Conservation (phyloP, 2,329 filamentous ascomycete species). For the Helotiales sp. region DNA sequence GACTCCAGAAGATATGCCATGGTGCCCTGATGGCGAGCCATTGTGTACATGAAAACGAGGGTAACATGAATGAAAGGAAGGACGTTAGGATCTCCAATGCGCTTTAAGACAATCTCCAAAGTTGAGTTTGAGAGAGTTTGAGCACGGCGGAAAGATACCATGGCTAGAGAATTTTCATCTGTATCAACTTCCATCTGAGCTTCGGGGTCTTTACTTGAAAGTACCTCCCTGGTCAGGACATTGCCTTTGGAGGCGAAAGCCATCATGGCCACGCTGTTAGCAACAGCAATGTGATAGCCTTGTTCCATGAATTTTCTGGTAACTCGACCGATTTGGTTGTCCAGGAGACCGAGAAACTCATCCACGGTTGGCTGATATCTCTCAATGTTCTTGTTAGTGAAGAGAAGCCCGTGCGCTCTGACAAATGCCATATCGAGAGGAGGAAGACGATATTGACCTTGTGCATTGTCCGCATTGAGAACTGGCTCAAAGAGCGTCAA, state of each 20-base stretch:
- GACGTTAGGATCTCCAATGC: slow-evolving; percentile 40
- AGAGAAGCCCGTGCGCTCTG: slow-evolving; percentile 67
- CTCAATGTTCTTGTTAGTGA: slow-evolving; percentile 55
- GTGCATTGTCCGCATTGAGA: slow-evolving; percentile 46
- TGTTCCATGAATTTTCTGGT: slow-evolving; percentile 52
- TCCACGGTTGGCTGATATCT: slow-evolving; percentile 51
- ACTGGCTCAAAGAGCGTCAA: slow-evolving; percentile 70
- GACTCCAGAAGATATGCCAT: slow-evolving; percentile 29
- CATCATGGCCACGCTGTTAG: slow-evolving; percentile 44
- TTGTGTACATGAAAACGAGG: slow-evolving; percentile 37
- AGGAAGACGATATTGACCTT: slow-evolving; percentile 46
- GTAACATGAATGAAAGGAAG: slow-evolving; percentile 40
- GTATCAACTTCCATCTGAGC: slow-evolving; percentile 29
- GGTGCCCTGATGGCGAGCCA: slow-evolving; percentile 29
- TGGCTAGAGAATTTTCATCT: slow-evolving; percentile 16
- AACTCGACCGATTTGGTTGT: slow-evolving; percentile 60
- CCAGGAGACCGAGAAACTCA: slow-evolving; percentile 59
- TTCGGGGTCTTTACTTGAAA: neutral
- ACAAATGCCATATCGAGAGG: slow-evolving; percentile 65
- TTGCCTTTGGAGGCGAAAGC: slow-evolving; percentile 40
- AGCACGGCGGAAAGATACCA: slow-evolving; percentile 32
- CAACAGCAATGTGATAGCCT: slow-evolving; percentile 61
- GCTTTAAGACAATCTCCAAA: slow-evolving; percentile 32
- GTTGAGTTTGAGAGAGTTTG: slow-evolving; percentile 29
- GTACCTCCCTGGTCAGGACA: neutral